Percentiles rank a stretch among this genome's conserved stretches.
These are phyloP conservation scores for Colletotrichum nymphaeae DNA, from an alignment of 2,329 filamentous ascomycete genomes.

Conservation along the genomic window DNA sequence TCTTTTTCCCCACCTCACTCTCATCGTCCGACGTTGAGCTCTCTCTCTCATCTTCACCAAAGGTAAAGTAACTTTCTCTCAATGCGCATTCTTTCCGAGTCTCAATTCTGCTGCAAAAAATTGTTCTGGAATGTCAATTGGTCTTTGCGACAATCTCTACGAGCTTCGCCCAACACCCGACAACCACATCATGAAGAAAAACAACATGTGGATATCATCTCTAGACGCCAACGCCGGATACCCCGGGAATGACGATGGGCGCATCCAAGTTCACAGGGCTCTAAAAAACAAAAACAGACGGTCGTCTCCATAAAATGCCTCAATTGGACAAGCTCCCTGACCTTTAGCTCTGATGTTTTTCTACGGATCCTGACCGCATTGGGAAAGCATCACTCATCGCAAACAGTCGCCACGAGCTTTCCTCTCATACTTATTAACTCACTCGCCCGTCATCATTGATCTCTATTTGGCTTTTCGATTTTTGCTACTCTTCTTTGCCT, in stretches of 20 bases:
- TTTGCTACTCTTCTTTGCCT: background rate
- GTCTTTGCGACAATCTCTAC: background rate
- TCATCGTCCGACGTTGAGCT: conserved; percentile 6
- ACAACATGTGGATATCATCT: conserved; percentile 2
- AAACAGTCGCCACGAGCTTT: conserved; percentile 20
- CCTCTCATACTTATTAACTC: conserved; percentile 28
- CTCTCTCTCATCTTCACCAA: background rate
- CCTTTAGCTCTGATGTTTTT: conserved; percentile 3
- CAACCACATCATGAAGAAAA: background rate
- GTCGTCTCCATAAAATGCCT: conserved; percentile 32
- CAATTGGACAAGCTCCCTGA: conserved; percentile 22
- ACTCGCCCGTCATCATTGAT: background rate
- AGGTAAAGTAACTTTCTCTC: conserved; percentile 31
- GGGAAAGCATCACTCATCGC: background rate
- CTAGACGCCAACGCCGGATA: conserved; percentile 24
- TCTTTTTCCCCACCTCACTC: conserved; percentile 16
- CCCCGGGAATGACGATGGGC: conserved; percentile 29
- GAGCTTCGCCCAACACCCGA: background rate
- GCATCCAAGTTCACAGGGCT: conserved; percentile 7
- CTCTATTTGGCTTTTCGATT: background rate
- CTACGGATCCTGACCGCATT: background rate
- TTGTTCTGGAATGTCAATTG: background rate
- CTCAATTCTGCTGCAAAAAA: background rate
- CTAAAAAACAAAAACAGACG: background rate
- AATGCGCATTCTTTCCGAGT: background rate